Base-by-base conservation (phyloP, 202 grass and related monocot species). In the Setaria viridis region DNA sequence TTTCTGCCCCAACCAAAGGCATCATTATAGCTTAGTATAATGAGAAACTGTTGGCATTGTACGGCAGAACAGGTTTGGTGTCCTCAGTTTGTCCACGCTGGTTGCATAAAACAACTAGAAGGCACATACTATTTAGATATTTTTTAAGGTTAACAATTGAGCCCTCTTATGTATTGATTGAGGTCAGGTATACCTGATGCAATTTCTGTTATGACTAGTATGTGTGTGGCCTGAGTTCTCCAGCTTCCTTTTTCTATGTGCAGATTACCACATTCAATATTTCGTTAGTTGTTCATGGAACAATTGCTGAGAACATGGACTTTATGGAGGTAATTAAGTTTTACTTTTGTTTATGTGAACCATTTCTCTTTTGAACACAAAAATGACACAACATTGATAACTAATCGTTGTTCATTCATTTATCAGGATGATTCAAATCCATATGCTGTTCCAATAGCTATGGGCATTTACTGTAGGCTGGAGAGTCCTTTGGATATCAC, bases 251-350 rank as follows among this genome's bases (percentile, higher is more conserved):
- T 11, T 33, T 80, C 87, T 76, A 2, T 47, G 41, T 86, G 14
- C 90, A 99, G 93, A 92, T 95, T 82, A 94, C 93, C 54, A 99
- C 93, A 54, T 94, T 99, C 63, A 89, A 94, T 91, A 95, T 99
- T 74, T 99, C 93, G 4, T 78, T 96, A 84, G 96, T 99, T 53
- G 93, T 94, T 78, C 93, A 96, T 76, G 96, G 93, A 82, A 91
- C 93, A 60, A 89, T 96, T 67, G 85, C 96, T 70, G 96, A 95
- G 88, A 95, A 96, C 81, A 95, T 99, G 91, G 90, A 92, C 70
- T 99, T 89, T 73, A 45, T 60, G 7, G n/a, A 82, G 80, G 93
- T 99, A 89, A 84, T 79, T 42, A 67, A 78, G 9, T 77, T 84
- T 79, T 79, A 66, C 29, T 80, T 83, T 56, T 32, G 30, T 57